Conservation (phyloP, 2,329 filamentous ascomycete genomes). For the Xylariaceae sp. region DNA sequence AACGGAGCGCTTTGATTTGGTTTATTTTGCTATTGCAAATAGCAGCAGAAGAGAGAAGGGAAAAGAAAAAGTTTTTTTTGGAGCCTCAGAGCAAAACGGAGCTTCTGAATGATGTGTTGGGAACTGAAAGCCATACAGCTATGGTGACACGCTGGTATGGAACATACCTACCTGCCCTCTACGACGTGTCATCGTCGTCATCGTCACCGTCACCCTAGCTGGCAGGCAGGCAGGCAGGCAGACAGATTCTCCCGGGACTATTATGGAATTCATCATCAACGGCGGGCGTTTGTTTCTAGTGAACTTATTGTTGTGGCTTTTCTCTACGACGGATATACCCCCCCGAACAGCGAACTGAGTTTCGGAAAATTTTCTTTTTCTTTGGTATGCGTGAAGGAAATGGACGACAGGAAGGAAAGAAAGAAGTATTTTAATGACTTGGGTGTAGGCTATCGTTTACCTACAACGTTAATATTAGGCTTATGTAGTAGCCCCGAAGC, state of each 20-base stretch:
- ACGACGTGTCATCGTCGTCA: too few relatives aligned
- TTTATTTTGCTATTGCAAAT: not conserved
- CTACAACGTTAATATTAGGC: not conserved
- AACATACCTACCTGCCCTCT: too few relatives aligned
- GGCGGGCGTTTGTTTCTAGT: conserved; percentile 49
- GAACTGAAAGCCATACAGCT: conserved; percentile 13
- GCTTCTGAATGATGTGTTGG: conserved; percentile 22
- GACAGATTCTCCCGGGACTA: too few relatives aligned
- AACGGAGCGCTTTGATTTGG: not conserved
- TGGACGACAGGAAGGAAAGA: too few relatives aligned
- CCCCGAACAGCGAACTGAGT: conserved; percentile 37
- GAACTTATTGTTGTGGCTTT: conserved; percentile 36
- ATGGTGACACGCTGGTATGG: too few relatives aligned
- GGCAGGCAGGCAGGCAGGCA: too few relatives aligned
- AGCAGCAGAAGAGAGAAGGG: not conserved
- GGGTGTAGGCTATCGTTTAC: not conserved
- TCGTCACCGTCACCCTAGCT: conserved; percentile 31
- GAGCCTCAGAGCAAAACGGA: conserved; percentile 40
- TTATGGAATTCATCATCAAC: conserved; percentile 8
- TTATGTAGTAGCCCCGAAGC: not conserved
- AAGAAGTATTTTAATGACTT: too few relatives aligned
- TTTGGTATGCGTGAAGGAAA: too few relatives aligned
- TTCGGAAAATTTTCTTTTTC: conserved; percentile 4
- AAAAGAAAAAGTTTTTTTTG: conserved; percentile 15
- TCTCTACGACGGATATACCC: conserved; percentile 31